A percentile compares a stretch with the other conserved stretches of the same genome.
phyloP scores from a whole-genome alignment of 805 yeast species.

The Myxozyma melibiosi region DNA sequence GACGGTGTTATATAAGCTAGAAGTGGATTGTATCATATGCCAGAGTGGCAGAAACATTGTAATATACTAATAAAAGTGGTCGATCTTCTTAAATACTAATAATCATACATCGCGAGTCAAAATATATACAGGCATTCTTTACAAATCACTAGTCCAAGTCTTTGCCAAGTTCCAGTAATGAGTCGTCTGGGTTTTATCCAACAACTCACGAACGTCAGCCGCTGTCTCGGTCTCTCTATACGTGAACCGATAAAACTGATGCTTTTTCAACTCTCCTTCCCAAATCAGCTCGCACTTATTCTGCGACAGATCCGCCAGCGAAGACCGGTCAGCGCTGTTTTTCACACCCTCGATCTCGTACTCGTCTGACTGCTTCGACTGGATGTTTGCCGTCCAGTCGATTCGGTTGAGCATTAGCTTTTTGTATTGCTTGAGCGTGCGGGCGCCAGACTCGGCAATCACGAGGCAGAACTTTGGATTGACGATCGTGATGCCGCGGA shows the following conservation, averaged over 20 bases:
- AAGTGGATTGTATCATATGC: too few relatives aligned
- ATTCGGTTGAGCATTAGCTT: constrained; percentile 64
- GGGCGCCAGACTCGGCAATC: constrained; percentile 73
- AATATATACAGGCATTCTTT: neutral
- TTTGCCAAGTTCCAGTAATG: constrained; percentile 35
- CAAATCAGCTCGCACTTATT: constrained; percentile 35
- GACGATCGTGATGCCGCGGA: constrained; percentile 58
- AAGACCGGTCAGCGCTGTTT: neutral
- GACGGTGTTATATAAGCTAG: neutral
- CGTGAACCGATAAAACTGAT: constrained; percentile 30
- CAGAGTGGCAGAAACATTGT: neutral
- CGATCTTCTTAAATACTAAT: neutral
- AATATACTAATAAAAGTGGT: neutral
- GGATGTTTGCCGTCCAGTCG: constrained; percentile 59
- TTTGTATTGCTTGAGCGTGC: constrained; percentile 62
- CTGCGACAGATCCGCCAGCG: constrained; percentile 1
- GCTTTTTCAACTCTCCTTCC: constrained; percentile 37
- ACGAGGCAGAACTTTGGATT: constrained; percentile 53
- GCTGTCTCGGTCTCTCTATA: constrained; percentile 27
- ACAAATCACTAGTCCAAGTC: constrained; percentile 19
- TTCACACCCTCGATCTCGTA: constrained; percentile 1
- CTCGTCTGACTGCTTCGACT: neutral
- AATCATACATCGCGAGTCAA: neutral
- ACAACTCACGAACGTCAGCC: constrained; percentile 26
- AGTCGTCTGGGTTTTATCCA: constrained; percentile 18